A percentile compares a stretch with the other conserved stretches of the same genome.
phyloP scores from a whole-genome alignment of 768 basidiomycete genomes.

The Mycena olivaceomarginata region DNA sequence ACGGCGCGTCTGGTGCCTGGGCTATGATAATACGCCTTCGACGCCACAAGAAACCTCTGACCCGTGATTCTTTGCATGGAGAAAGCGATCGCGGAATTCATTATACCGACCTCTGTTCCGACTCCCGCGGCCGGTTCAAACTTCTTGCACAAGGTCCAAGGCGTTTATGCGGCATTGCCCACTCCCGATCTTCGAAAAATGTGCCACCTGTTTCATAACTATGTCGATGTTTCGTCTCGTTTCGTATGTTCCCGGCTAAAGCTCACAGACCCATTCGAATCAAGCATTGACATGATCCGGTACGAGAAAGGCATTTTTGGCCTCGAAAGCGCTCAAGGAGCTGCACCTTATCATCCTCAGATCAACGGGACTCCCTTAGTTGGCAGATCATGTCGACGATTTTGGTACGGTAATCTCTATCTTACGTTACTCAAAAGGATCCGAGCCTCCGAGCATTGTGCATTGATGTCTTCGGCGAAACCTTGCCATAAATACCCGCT shows the following conservation, averaged over 20 bases:
- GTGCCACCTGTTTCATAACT: slow-evolving; percentile 21
- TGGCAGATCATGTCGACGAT: slow-evolving; percentile 44
- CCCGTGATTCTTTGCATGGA: slow-evolving; percentile 29
- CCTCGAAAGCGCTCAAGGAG: neutral
- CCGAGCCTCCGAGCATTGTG: slow-evolving; percentile 11
- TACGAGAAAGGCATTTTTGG: slow-evolving; percentile 10
- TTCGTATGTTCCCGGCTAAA: neutral
- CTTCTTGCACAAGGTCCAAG: slow-evolving; percentile 20
- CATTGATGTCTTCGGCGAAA: slow-evolving; percentile 32
- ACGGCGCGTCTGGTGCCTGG: neutral
- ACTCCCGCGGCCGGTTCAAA: neutral
- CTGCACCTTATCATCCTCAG: neutral
- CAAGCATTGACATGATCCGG: slow-evolving; percentile 35
- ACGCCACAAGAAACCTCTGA: slow-evolving; percentile 24
- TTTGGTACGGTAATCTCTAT: slow-evolving; percentile 30
- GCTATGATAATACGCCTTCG: slow-evolving; percentile 18
- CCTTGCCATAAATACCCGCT: slow-evolving; percentile 34
- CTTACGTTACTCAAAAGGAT: slow-evolving; percentile 32
- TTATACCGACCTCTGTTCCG: slow-evolving; percentile 11
- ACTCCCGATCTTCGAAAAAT: neutral
- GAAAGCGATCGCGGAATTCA: slow-evolving; percentile 21
- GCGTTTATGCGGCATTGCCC: slow-evolving; percentile 26
- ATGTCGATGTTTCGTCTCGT: slow-evolving; percentile 4
- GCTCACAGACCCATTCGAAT: neutral
- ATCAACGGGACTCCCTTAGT: slow-evolving; percentile 28